Evolutionary conservation across 1,284 basidiomycete species (phyloP).

Genomic region (Ustilago tritici): DNA sequence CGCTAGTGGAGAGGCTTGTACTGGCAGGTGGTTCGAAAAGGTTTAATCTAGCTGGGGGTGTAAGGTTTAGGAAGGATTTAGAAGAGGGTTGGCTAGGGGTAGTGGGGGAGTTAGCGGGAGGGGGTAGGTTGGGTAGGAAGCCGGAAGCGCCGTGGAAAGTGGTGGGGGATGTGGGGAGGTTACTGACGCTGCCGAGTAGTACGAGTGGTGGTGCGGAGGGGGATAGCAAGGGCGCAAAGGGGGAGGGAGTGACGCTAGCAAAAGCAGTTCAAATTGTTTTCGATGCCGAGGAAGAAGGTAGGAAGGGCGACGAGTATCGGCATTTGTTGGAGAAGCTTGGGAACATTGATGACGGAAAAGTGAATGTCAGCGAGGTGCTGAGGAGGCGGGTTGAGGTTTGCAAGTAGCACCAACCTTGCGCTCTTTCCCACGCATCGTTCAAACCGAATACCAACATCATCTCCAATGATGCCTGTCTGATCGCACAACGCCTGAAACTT

Average conservation of each 20-base stretch:
- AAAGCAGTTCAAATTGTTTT: constrained; percentile 38
- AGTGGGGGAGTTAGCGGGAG: constrained; percentile 26
- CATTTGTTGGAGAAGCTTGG: constrained; percentile 21
- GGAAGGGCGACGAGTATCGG: constrained; percentile 11
- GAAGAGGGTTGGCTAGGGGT: constrained; percentile 61
- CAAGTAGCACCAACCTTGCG: constrained; percentile 16
- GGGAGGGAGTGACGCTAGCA: constrained; percentile 15
- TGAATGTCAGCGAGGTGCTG: constrained; percentile 39
- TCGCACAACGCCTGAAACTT: neutral
- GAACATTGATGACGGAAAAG: constrained; percentile 19
- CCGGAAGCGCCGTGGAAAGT: constrained; percentile 53
- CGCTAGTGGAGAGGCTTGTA: constrained; percentile 61
- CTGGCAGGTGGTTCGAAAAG: constrained; percentile 50
- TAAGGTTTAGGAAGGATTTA: constrained; percentile 51
- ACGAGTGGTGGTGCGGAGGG: neutral
- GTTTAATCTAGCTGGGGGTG: constrained; percentile 28
- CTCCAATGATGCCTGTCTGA: too few species aligned
- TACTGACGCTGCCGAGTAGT: constrained; percentile 26
- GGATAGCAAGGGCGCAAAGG: neutral
- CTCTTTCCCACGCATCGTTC: neutral
- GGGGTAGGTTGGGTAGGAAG: constrained; percentile 36
- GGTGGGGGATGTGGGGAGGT: constrained; percentile 19
- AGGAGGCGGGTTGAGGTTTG: constrained; percentile 39
- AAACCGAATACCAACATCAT: too few species aligned
- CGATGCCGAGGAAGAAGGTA: constrained; percentile 15